Evolutionary conservation across 441 rosid species (phyloP).

Genomic region (Capsella rubella): DNA sequence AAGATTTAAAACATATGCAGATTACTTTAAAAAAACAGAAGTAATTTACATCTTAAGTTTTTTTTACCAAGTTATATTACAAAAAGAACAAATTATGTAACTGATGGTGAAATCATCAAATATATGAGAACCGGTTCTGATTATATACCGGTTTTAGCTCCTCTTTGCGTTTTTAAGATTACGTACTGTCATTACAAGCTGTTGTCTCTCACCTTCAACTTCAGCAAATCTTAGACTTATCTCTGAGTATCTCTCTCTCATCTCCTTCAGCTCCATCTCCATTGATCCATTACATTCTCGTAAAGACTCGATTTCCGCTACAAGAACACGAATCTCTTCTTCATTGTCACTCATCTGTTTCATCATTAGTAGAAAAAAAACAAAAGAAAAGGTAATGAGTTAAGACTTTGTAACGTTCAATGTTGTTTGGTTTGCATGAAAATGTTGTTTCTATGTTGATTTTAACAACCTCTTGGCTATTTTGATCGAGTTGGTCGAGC

Average conservation of each 20-base stretch:
- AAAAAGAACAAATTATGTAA: too few species aligned
- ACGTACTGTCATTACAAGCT: constrained; percentile 78
- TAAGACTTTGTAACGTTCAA: constrained; percentile 2
- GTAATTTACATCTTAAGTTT: too few species aligned
- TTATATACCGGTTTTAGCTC: constrained; percentile 39
- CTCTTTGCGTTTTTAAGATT: constrained; percentile 67
- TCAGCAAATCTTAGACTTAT: constrained; percentile 90
- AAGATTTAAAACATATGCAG: too few species aligned
- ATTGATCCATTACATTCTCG: constrained; percentile 62
- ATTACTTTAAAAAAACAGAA: too few species aligned
- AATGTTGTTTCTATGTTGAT: constrained; percentile 1
- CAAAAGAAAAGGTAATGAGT: background rate
- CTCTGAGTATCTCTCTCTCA: constrained; percentile 85
- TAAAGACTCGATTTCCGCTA: constrained; percentile 51
- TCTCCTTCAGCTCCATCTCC: constrained; percentile 80
- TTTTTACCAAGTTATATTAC: too few species aligned
- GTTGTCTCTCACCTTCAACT: constrained; percentile 95
- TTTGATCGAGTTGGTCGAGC: constrained; percentile 57
- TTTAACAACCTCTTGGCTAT: constrained; percentile 50
- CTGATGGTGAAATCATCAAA: too few species aligned
- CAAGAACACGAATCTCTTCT: constrained; percentile 45
- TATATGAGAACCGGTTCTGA: constrained; percentile 24
- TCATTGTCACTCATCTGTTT: constrained; percentile 31
- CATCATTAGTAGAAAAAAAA: background rate
- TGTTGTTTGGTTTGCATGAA: background rate